Percentiles rank a stretch among this genome's conserved stretches.
phyloP scores from a whole-genome alignment of 345 rosid genomes.

The Citrus unshiu region DNA sequence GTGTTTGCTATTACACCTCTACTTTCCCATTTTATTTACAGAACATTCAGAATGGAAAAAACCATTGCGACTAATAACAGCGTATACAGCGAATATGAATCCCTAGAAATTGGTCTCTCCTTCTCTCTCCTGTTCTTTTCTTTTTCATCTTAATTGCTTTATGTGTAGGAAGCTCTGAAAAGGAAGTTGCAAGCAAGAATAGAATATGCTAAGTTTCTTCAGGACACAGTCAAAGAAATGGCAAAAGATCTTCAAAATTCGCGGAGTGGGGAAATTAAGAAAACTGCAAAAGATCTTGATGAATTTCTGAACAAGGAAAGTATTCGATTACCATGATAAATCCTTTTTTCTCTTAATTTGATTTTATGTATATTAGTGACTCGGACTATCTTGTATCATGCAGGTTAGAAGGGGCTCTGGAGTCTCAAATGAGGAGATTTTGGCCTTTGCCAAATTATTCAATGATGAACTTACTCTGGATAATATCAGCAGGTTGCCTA shows the following conservation, averaged over 20 bases:
- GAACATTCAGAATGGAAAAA: background rate
- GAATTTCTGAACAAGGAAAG: constrained; percentile 55
- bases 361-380: background rate
- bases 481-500: constrained; percentile 64
- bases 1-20: background rate
- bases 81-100: background rate
- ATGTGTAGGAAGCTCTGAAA: constrained; percentile 65
- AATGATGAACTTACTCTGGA: constrained; percentile 75
- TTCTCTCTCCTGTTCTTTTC: background rate
- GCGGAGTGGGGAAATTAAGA: constrained; percentile 61
- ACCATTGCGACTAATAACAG: background rate
- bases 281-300: constrained; percentile 73
- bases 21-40: background rate
- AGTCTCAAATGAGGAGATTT: constrained; percentile 63
- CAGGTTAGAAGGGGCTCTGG: constrained; percentile 67
- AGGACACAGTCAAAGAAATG: constrained; percentile 89
- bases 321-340: background rate
- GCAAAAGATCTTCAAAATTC: constrained; percentile 86
- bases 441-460: constrained; percentile 73
- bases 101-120: background rate
- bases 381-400: background rate
- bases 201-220: constrained; percentile 77
- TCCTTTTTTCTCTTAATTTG: background rate
- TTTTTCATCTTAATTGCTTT: background rate
- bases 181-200: constrained; percentile 63